Percentiles rank a stretch among this genome's conserved stretches.
These are phyloP conservation scores for Flaveria trinervia DNA, from an alignment of 129 eudicot species.

Conservation along the genomic window DNA sequence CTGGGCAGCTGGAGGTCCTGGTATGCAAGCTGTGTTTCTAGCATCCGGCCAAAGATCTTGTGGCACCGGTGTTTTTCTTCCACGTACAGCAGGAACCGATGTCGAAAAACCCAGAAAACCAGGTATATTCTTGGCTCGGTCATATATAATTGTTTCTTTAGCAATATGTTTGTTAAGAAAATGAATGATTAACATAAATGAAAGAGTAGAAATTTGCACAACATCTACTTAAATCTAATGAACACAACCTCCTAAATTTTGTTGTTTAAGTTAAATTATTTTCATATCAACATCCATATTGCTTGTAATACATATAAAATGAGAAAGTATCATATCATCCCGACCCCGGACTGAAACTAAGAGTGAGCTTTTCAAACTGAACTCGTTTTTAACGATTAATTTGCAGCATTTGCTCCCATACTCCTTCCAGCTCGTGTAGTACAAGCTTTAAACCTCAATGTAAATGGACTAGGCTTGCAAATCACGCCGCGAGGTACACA, in stretches of 20 bases:
- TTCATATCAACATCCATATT: too few relatives aligned
- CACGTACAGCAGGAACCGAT: conserved; percentile 46
- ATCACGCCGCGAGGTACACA: conserved; percentile 49
- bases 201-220: too few relatives aligned
- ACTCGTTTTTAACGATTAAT: background rate
- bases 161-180: background rate
- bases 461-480: conserved; percentile 60
- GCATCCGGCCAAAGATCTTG: conserved; percentile 54
- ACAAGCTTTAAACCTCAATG: conserved; percentile 71
- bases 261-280: too few relatives aligned
- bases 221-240: too few relatives aligned
- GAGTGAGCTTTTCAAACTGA: background rate
- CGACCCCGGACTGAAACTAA: background rate
- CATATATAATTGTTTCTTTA: background rate
- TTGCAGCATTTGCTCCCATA: conserved; percentile 71
- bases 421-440: conserved; percentile 78
- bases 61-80: conserved; percentile 88
- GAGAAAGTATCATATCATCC: too few relatives aligned
- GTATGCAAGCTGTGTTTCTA: conserved; percentile 68
- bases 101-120: conserved; percentile 50
- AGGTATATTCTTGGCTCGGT: conserved; percentile 35
- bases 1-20: conserved; percentile 60
- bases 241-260: too few relatives aligned
- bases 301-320: too few relatives aligned
- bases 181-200: too few relatives aligned